Conservation (phyloP, 2,329 filamentous ascomycete species). For the Fusarium sp. region DNA sequence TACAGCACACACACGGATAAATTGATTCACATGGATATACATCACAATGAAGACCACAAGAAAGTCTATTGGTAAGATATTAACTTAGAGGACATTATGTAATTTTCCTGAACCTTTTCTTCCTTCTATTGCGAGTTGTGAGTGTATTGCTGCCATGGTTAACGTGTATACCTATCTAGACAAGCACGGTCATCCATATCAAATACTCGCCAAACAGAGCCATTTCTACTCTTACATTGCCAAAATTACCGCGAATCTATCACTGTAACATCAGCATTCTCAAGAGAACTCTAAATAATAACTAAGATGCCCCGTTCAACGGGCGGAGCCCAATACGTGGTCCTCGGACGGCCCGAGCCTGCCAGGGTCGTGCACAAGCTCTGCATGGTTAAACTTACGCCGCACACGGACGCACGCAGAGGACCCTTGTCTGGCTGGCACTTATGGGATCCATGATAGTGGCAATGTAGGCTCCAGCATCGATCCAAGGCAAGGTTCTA, state of each 20-base stretch:
- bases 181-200: background rate
- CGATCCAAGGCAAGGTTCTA: conserved; percentile 2
- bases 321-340: conserved; percentile 19
- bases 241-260: background rate
- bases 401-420: conserved; percentile 5
- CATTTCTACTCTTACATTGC: background rate
- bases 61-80: background rate
- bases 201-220: background rate
- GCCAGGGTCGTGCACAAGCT: conserved; percentile 11
- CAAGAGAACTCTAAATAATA: background rate
- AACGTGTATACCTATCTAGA: background rate
- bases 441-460: conserved; percentile 10
- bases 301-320: conserved; percentile 5
- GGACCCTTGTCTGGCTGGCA: background rate
- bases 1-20: conserved; percentile 2
- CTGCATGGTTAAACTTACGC: conserved; percentile 3
- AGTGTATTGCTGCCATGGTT: background rate
- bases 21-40: background rate
- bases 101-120: background rate
- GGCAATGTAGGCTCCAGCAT: conserved; percentile 1
- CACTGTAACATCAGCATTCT: background rate
- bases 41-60: background rate
- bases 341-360: conserved; percentile 14
- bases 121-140: background rate
- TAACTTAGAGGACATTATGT: background rate